Percentiles rank a stretch among this genome's conserved stretches.
phyloP scores from a whole-genome alignment of 192 early-diverging fungal genomes.

The Endogone sp. region DNA sequence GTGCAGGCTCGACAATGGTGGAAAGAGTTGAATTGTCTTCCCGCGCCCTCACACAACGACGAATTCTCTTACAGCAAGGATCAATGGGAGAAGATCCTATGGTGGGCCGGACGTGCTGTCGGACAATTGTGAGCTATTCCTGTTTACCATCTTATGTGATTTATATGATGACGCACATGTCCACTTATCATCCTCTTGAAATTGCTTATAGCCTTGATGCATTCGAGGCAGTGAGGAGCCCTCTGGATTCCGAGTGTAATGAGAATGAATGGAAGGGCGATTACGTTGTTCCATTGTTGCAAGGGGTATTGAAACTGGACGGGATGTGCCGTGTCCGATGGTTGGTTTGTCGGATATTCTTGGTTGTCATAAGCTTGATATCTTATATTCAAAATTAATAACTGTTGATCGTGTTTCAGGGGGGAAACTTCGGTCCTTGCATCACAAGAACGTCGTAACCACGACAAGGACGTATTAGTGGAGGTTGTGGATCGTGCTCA shows the following conservation, averaged over 20 bases:
- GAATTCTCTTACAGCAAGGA: slow-evolving; percentile 2
- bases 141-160: not conserved
- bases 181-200: not conserved
- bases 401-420: not conserved
- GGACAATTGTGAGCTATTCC: slow-evolving; percentile 12
- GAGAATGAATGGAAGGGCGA: slow-evolving; percentile 13
- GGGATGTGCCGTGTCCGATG: slow-evolving; percentile 9
- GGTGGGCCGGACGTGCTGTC: slow-evolving; percentile 11
- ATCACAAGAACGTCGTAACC: slow-evolving; percentile 2
- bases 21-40: slow-evolving; percentile 13
- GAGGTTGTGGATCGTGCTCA: slow-evolving; percentile 11
- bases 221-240: slow-evolving; percentile 12
- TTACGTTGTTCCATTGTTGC: slow-evolving; percentile 20
- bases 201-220: slow-evolving; percentile 14
- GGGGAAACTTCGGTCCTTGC: not conserved
- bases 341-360: slow-evolving; percentile 8
- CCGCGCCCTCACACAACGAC: slow-evolving; percentile 10
- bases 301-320: slow-evolving; percentile 18
- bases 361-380: not conserved
- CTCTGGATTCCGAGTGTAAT: slow-evolving; percentile 11
- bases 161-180: not conserved
- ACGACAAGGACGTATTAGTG: slow-evolving; percentile 13
- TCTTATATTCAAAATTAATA: not conserved
- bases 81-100: slow-evolving; percentile 12
- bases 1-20: slow-evolving; percentile 10